Percentiles rank a stretch among this genome's conserved stretches.
phyloP scores from a whole-genome alignment of 192 early-diverging fungal species.

The Backusella sp. region DNA sequence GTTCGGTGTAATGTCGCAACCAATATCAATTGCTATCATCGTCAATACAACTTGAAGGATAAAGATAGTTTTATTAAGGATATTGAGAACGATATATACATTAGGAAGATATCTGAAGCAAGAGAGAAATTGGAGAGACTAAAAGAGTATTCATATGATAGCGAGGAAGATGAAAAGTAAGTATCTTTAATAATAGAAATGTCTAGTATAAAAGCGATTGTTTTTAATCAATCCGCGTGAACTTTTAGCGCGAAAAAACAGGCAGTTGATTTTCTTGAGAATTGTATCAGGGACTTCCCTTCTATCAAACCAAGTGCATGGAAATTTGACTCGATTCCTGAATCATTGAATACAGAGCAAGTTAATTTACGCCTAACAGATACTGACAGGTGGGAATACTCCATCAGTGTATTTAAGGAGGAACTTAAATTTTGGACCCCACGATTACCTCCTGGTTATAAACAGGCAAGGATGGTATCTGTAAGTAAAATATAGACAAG shows the following conservation, averaged over 20 bases:
- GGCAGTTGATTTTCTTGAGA: not conserved
- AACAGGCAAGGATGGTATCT: not conserved
- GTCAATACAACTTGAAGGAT: not conserved
- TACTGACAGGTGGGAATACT: conserved; percentile 9
- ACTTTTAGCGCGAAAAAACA: not conserved
- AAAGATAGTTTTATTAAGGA: conserved; percentile 7
- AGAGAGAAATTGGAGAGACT: not conserved
- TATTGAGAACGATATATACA: conserved; percentile 21
- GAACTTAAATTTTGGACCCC: conserved; percentile 15
- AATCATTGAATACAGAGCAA: not conserved
- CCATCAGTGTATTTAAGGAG: conserved; percentile 1
- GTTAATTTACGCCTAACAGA: not conserved
- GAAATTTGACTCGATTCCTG: conserved; percentile 18
- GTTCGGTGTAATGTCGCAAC: conserved; percentile 9
- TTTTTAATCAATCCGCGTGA: not conserved
- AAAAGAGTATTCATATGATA: not conserved
- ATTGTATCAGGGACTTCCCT: not conserved
- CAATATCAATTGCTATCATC: not conserved
- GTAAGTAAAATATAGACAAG: not conserved
- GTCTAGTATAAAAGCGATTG: not conserved
- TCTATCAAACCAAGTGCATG: conserved; percentile 9
- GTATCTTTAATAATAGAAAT: not conserved
- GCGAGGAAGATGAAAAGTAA: not conserved
- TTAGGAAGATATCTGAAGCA: not conserved
- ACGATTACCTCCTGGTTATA: conserved; percentile 12